phyloP scores from a whole-genome alignment of 768 basidiomycete genomes.

The Psilocybe sp. region DNA sequence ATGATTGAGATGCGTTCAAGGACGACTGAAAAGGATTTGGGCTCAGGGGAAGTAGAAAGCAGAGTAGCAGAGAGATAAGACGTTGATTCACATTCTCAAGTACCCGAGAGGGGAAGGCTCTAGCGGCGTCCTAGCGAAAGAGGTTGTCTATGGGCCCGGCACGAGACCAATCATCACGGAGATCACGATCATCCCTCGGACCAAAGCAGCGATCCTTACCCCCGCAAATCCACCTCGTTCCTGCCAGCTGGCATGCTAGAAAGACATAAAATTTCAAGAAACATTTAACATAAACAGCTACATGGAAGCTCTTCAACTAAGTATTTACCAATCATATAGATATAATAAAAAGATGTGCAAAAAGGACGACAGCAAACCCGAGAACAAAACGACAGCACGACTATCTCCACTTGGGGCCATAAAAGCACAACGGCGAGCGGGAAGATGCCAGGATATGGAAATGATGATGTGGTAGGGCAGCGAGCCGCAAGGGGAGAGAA shows the following conservation, averaged over 20 bases:
- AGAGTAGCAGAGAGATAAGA: constrained; percentile 17
- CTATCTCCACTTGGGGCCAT: constrained; percentile 13
- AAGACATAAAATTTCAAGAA: constrained; percentile 2
- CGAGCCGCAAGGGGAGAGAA: constrained; percentile 7
- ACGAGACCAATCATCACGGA: constrained; percentile 17
- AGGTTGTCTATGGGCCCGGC: constrained; percentile 17
- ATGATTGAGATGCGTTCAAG: not conserved
- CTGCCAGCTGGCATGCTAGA: constrained; percentile 15
- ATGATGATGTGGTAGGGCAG: constrained; percentile 8
- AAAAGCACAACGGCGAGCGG: constrained; percentile 25
- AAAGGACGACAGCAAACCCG: constrained; percentile 22
- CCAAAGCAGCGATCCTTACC: constrained; percentile 12
- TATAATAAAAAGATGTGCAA: constrained; percentile 18
- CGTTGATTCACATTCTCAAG: constrained; percentile 24
- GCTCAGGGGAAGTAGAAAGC: constrained; percentile 3
- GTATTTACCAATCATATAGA: constrained; percentile 21
- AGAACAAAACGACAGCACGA: constrained; percentile 20
- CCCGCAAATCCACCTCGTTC: constrained; percentile 1
- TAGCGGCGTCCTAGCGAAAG: constrained; percentile 16
- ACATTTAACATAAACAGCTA: constrained; percentile 9
- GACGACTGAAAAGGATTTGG: not conserved
- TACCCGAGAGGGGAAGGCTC: constrained; percentile 29
- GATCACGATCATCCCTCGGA: constrained; percentile 8
- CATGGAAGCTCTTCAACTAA: constrained; percentile 13
- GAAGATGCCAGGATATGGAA: constrained; percentile 11